Conservation (phyloP, 768 basidiomycete species). For the Mycena leptocephala region DNA sequence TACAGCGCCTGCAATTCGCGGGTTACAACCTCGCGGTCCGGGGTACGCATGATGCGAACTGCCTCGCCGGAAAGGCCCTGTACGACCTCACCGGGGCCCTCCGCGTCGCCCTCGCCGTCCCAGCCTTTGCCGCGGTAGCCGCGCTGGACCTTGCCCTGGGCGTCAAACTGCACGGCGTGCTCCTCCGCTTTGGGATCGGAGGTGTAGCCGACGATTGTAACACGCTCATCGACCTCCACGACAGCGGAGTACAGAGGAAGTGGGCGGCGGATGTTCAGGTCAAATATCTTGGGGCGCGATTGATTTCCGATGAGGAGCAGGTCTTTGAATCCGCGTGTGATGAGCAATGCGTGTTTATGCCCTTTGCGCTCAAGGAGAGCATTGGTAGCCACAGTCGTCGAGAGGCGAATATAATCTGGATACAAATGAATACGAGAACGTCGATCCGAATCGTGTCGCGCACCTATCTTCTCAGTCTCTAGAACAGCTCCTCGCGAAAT, state of each 20-base stretch:
- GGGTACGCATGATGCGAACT: conserved; percentile 74
- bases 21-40: conserved; percentile 71
- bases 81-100: conserved; percentile 88
- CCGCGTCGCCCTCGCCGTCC: conserved; percentile 79
- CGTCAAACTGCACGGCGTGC: conserved; percentile 84
- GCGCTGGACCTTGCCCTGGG: conserved; percentile 74
- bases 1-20: conserved; percentile 80
- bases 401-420: conserved; percentile 90
- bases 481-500: conserved; percentile 80
- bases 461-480: conserved; percentile 88
- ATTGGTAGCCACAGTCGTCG: conserved; percentile 97
- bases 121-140: conserved; percentile 87
- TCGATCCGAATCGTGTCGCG: conserved; percentile 30
- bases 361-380: conserved; percentile 96
- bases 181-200: conserved; percentile 88
- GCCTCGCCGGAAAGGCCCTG: conserved; percentile 91
- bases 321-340: conserved; percentile 94
- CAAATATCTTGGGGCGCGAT: conserved; percentile 95
- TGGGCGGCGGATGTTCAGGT: conserved; percentile 89
- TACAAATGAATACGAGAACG: conserved; percentile 1
- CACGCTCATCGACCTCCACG: conserved; percentile 89
- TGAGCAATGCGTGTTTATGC: conserved; percentile 90
- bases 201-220: conserved; percentile 94
- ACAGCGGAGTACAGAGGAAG: conserved; percentile 85
- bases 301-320: conserved; percentile 96